phyloP scores from a whole-genome alignment of 805 yeast genomes.

The Teunomyces tritomae region DNA sequence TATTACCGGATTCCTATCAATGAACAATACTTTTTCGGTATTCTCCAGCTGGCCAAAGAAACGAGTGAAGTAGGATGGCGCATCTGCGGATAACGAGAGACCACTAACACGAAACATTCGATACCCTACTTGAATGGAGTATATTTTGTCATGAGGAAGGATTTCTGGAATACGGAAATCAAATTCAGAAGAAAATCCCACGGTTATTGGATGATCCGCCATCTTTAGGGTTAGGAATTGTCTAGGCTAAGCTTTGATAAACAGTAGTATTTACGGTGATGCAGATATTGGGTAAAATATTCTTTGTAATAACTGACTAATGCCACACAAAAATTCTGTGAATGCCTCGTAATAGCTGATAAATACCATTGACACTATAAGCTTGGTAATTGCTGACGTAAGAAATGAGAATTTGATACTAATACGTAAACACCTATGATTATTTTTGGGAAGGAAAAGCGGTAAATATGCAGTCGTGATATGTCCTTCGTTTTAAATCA shows the following conservation, averaged over 20 bases:
- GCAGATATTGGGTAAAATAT: neutral
- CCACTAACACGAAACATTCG: constrained; percentile 67
- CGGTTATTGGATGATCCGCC: neutral
- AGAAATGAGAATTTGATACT: no score
- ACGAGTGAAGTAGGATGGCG: constrained; percentile 83
- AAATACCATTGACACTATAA: no score
- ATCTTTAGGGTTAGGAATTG: neutral
- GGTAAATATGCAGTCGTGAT: neutral
- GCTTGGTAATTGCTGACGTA: neutral
- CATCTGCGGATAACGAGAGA: constrained; percentile 80
- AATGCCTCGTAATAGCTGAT: neutral
- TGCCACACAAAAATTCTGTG: neutral
- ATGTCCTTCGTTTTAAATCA: no score
- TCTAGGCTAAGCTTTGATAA: neutral
- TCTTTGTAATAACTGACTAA: neutral
- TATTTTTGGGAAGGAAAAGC: neutral
- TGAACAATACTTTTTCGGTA: constrained; percentile 46
- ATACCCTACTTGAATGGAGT: constrained; percentile 67
- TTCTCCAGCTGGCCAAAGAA: constrained; percentile 50
- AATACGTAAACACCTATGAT: no score
- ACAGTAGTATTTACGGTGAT: no score
- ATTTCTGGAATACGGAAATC: constrained; percentile 47
- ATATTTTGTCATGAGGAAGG: constrained; percentile 69
- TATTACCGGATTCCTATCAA: constrained; percentile 72
- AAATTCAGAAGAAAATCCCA: constrained; percentile 19